Base-by-base conservation (phyloP, 306 rosid genomes). In the Fagus crenata region DNA sequence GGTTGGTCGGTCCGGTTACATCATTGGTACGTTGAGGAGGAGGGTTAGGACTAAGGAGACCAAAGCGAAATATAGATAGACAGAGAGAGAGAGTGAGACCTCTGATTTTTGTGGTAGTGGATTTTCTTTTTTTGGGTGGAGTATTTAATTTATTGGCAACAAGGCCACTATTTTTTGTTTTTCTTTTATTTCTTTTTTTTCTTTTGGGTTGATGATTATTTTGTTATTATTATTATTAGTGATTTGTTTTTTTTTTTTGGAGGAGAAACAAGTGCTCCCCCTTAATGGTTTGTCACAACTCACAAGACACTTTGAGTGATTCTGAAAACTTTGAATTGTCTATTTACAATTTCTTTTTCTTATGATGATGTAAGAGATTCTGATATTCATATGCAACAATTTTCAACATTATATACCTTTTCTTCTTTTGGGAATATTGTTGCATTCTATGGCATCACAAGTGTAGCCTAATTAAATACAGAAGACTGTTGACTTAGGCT, bases 1-100 rank as follows among this genome's bases (percentile, higher is more conserved):
- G 17, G 15, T 54, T 72, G 84, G 87, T 82, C 89, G 83, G 69
- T 72, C 42, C 49, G n/a, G 9, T 71, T 76, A 61, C 83, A 71
- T 81, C 81, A 81, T 75, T 54, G n/a, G 58, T 41, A 4, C 58
- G 75, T 69, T 73, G 37, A 58, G 43, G 63, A 33, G 51, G 67
- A 35, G 6, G 6, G 15, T 12, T 39, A 51, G n/a, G 51, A 46
- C 14, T 9, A 4, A 46, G 14, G 51, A 46, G 14, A 46, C 51
- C 51, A 46, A 9, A 46, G 14, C 51, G 2, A 46, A 8, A 42
- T 6, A 42, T 8, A 46, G 7, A 3, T 7, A 46, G 11, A 46
- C 7, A 11, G 11, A 46, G 7, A 13, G 14, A 46, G 51, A 7
- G 8, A 9, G 51, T 46, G 51, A 7, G 8, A 9, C 13, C 11